These are phyloP conservation scores for Amanita exitialis DNA, from an alignment of 768 basidiomycete species.

Conservation along the genomic window DNA sequence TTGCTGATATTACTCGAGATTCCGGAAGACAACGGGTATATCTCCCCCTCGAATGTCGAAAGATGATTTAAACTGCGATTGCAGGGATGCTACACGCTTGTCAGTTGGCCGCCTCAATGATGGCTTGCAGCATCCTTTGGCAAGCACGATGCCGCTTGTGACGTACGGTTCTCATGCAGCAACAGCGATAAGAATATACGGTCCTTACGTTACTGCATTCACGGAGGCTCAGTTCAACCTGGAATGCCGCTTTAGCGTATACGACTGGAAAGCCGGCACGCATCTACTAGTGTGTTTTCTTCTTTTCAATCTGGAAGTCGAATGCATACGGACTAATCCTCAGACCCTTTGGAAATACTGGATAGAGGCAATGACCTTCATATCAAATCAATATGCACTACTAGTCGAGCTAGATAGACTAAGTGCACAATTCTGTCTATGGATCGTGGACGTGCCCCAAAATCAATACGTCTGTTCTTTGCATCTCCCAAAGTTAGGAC, in stretches of 20 bases:
- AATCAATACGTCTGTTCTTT: constrained; percentile 1
- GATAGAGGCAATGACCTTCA: constrained; percentile 1
- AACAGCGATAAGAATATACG: neutral
- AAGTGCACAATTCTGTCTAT: neutral
- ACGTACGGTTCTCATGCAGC: neutral
- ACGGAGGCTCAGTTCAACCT: neutral
- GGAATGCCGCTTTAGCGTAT: neutral
- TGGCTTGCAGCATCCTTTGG: constrained; percentile 35
- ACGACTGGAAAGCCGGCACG: neutral
- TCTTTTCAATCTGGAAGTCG: neutral
- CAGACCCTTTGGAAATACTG: neutral
- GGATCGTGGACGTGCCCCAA: neutral
- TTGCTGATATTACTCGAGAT: constrained; percentile 43
- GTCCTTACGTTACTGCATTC: neutral
- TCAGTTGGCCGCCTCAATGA: constrained; percentile 32
- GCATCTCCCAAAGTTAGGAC: neutral
- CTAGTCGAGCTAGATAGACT: neutral
- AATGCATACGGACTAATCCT: neutral
- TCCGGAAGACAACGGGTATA: neutral
- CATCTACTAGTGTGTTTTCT: neutral
- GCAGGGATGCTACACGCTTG: neutral
- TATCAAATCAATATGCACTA: constrained; percentile 2
- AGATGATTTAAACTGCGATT: neutral
- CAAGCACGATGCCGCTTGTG: constrained; percentile 8
- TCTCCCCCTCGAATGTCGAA: neutral